Evolutionary conservation across 1,284 basidiomycete genomes (phyloP).

Genomic region (Porogramme epimiltina): DNA sequence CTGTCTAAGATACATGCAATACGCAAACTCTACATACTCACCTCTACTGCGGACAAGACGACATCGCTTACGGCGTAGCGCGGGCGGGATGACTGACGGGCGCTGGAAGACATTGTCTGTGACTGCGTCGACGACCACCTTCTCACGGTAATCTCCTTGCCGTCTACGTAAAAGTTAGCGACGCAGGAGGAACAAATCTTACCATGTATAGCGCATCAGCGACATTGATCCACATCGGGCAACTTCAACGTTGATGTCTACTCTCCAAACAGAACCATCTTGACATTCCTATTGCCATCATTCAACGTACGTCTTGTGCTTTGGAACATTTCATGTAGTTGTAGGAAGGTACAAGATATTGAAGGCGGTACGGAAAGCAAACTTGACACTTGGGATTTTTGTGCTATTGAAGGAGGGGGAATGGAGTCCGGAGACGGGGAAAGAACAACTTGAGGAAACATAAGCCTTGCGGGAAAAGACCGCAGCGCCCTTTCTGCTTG

Average conservation of each 20-base stretch:
- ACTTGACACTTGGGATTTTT: slow-evolving; percentile 50
- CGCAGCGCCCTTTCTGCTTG: slow-evolving; percentile 33
- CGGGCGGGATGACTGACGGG: too few relatives aligned
- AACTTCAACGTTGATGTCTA: not conserved
- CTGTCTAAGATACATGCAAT: too few relatives aligned
- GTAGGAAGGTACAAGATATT: slow-evolving; percentile 27
- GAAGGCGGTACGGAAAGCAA: slow-evolving; percentile 33
- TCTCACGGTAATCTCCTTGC: too few relatives aligned
- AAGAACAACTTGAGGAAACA: slow-evolving; percentile 35
- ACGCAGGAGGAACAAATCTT: not conserved
- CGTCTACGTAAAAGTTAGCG: slow-evolving; percentile 1
- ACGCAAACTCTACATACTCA: too few relatives aligned
- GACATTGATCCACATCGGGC: not conserved
- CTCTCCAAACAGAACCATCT: not conserved
- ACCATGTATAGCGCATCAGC: not conserved
- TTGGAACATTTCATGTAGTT: slow-evolving; percentile 29
- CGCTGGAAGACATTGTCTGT: too few relatives aligned
- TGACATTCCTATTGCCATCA: slow-evolving; percentile 10
- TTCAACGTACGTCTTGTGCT: slow-evolving; percentile 24
- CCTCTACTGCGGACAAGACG: too few relatives aligned
- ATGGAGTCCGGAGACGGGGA: slow-evolving; percentile 31
- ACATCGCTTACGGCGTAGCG: too few relatives aligned
- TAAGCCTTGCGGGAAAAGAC: slow-evolving; percentile 29
- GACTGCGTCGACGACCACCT: too few relatives aligned
- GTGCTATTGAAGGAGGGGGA: slow-evolving; percentile 37